Evolutionary conservation across 805 yeast genomes (phyloP), one percentile per base, ranked within the genome.

Genomic region (Candida adriatica): DNA sequence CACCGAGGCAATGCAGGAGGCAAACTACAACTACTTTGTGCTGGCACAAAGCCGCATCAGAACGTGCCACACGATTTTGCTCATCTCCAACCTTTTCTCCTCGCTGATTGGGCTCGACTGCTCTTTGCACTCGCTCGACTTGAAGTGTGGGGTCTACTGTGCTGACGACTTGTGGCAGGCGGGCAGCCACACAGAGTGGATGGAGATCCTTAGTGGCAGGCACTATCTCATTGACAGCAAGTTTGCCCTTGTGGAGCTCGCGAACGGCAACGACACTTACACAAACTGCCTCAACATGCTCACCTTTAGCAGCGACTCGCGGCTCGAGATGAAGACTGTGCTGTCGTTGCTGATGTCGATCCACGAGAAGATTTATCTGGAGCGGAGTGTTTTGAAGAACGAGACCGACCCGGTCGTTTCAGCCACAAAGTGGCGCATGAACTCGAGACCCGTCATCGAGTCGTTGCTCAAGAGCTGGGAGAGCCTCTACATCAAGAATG

Each of bases 21-120:
- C 56, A 26, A 54, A 57, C 31, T 66, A 58, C 39, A 48, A 62
- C 14, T 75, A 74, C 41, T 82, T 79, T 46, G 67, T 86, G 23
- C 63, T 67, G 31, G 71, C 78, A 16, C 96, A 88, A 58, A 73
- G 87, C 20, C 79, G 92, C 36, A 70, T 75, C 17, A 70, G 96
- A 46, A 79, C 86, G 1, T 68, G 82, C 49, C 85, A 80, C 45
- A 74, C 75, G 22, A 66, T 78, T 9, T 66, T 79, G 41, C 65
- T 75, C 29, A 64, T 79, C 14, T 70, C 81, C 8, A 70, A 78
- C 13, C 45, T 78, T 38, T 64, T 77, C 37, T 69, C 81, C 6
- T 57, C 68, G 1, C 46, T 65, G 39, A 63, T 65, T 26, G 72
- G 70, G 6, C 38, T 64, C 18, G 66, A 64, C 31, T 62, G 65